Conservation (phyloP, 176 grass and related monocot species). For the Hordeum vulgare region MorexV3_pseudomolecules_assembly NC_058520.1:577595802-577596301, state of each 20-base stretch:
- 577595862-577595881: no score
- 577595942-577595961: no score
- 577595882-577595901: no score
- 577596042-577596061: background rate
- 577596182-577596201: conserved; percentile 17
- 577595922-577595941: no score
- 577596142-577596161: background rate
- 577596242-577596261: background rate
- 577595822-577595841: no score
- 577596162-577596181: background rate
- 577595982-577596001: no score
- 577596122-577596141: background rate
- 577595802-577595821: no score
- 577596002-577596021: no score
- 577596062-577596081: background rate
- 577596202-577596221: conserved; percentile 13
- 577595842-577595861: no score
- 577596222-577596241: background rate
- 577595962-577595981: no score
- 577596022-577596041: background rate
- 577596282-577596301: background rate
- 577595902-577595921: no score
- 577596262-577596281: conserved; percentile 2
- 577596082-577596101: background rate
- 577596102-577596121: background rate